Conservation (phyloP, 2,329 filamentous ascomycete genomes). For the Sporothrix pallida region DNA sequence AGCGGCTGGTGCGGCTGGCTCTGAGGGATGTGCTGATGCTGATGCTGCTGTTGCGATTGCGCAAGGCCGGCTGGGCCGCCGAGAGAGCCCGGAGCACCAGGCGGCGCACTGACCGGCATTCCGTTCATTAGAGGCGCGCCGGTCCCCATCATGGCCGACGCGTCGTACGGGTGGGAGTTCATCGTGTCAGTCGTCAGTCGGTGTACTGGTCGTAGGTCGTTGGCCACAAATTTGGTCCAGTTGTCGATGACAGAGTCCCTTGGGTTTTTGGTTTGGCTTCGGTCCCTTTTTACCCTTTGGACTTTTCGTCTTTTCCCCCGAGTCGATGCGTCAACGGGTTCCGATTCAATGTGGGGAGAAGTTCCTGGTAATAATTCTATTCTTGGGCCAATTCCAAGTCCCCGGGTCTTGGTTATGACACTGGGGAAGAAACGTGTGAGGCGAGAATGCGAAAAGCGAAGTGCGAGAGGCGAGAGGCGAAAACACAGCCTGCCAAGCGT, state of each 20-base stretch:
- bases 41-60: background rate
- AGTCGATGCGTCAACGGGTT: background rate
- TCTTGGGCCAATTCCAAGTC: background rate
- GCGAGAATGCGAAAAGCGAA: background rate
- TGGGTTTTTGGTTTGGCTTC: background rate
- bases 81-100: background rate
- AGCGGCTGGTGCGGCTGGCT: background rate
- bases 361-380: background rate
- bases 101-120: slow-evolving; percentile 1
- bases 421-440: slow-evolving; percentile 20
- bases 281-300: background rate
- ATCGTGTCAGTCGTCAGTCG: background rate
- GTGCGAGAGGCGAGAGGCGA: background rate
- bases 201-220: background rate
- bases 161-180: slow-evolving; percentile 23
- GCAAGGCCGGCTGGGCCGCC: background rate
- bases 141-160: slow-evolving; percentile 17
- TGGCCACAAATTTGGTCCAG: background rate
- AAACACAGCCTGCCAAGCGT: background rate
- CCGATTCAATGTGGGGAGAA: background rate
- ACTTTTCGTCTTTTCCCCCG: too few relatives aligned
- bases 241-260: background rate
- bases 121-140: slow-evolving; percentile 12
- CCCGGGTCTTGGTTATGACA: background rate
- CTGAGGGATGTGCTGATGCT: background rate